These are phyloP conservation scores for Endogone sp. DNA, from an alignment of 192 early-diverging fungal species.

Conservation along the genomic window DNA sequence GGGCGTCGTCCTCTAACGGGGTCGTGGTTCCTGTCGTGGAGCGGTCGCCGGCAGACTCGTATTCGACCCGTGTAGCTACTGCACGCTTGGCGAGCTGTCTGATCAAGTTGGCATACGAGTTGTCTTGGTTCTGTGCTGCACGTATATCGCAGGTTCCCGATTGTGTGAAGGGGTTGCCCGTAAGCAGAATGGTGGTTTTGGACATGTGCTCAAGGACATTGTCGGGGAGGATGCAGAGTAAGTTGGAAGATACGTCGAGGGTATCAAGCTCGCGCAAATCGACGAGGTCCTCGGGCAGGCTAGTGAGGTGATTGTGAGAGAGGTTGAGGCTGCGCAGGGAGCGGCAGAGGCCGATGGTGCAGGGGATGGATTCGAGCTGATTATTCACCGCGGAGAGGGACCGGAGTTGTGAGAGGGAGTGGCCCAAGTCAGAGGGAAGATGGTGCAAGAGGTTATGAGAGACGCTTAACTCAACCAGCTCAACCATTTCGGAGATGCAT, in stretches of 20 bases:
- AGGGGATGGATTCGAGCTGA: slow-evolving; percentile 45
- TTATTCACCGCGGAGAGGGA: slow-evolving; percentile 39
- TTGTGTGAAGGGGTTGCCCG: slow-evolving; percentile 47
- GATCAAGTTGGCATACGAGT: slow-evolving; percentile 11
- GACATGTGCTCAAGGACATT: slow-evolving; percentile 29
- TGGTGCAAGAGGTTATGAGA: slow-evolving; percentile 42
- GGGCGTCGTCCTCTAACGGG: slow-evolving; percentile 20
- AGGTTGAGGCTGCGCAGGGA: slow-evolving; percentile 18
- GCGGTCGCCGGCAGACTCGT: neutral
- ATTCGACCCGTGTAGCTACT: slow-evolving; percentile 5
- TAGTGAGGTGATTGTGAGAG: slow-evolving; percentile 32
- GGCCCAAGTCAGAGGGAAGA: slow-evolving; percentile 40
- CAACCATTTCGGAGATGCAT: slow-evolving; percentile 33
- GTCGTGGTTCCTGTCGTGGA: neutral
- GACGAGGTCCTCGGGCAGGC: slow-evolving; percentile 21
- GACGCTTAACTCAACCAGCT: slow-evolving; percentile 45
- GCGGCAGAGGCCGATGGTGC: slow-evolving; percentile 34
- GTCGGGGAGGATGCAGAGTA: slow-evolving; percentile 28
- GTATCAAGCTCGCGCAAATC: slow-evolving; percentile 19
- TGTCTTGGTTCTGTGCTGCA: neutral
- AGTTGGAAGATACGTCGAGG: slow-evolving; percentile 30
- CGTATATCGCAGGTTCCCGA: slow-evolving; percentile 23
- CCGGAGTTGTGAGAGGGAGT: slow-evolving; percentile 27
- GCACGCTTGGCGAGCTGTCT: slow-evolving; percentile 27
- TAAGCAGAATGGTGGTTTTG: slow-evolving; percentile 43